Conservation (phyloP, 768 basidiomycete species). For the Cantharellus anzutake region DNA sequence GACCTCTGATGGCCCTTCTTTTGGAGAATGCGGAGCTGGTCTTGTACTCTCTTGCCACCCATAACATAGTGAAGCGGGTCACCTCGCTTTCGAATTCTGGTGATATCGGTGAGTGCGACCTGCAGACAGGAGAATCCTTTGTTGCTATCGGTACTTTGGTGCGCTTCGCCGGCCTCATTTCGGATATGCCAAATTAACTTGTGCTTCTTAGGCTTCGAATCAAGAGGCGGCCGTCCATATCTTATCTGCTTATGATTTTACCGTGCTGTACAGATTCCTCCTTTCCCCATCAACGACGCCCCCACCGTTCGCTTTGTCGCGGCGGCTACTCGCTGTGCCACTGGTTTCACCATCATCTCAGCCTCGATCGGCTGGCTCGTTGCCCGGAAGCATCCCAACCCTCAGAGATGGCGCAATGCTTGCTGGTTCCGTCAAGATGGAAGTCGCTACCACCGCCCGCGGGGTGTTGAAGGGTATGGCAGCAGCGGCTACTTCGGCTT, state of each 20-base stretch:
- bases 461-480: slow-evolving; percentile 43
- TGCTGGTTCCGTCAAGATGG: slow-evolving; percentile 7
- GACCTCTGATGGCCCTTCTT: slow-evolving; percentile 6
- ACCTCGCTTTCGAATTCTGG: slow-evolving; percentile 12
- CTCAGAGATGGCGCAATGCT: slow-evolving; percentile 4
- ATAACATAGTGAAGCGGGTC: slow-evolving; percentile 32
- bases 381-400: background rate
- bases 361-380: slow-evolving; percentile 6
- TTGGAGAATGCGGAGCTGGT: slow-evolving; percentile 14
- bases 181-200: background rate
- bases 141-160: slow-evolving; percentile 35
- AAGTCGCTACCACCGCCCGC: slow-evolving; percentile 31
- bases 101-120: slow-evolving; percentile 21
- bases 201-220: slow-evolving; percentile 33
- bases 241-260: slow-evolving; percentile 34
- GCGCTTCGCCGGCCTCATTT: background rate
- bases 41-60: slow-evolving; percentile 29
- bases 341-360: slow-evolving; percentile 16
- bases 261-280: slow-evolving; percentile 29
- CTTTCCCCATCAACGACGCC: slow-evolving; percentile 19
- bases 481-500: slow-evolving; percentile 40
- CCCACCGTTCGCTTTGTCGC: slow-evolving; percentile 41
- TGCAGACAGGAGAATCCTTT: slow-evolving; percentile 29
- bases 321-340: slow-evolving; percentile 44
- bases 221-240: slow-evolving; percentile 36